Evolutionary conservation across 805 yeast genomes (phyloP), one percentile per base, ranked within the genome.

Genomic region (Pichia manshurica): DNA sequence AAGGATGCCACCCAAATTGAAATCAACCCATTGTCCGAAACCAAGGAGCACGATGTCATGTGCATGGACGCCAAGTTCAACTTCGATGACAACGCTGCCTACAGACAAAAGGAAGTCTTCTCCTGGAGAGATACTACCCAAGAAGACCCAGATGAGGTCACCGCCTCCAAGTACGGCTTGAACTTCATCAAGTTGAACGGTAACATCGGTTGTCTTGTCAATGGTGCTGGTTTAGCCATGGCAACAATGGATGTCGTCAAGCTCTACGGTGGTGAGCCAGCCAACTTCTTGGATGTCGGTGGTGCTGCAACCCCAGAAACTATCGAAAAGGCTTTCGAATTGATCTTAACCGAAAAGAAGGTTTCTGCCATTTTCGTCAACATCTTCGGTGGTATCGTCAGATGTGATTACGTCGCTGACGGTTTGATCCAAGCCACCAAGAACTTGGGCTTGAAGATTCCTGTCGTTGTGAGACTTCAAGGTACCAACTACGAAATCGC

Each of bases 191-290:
- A 93, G 76, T 82, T 93, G 66, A 95, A 91, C 66, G 99, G 99
- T 72, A 87, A 89, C 78, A 91, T 93, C 65, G 99, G 99, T 62
- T 91, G 96, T 77, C 78, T 93, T 54, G 99, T 93, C 68, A 93
- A 93, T 72, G 99, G 99, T 77, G 99, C 99, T 50, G 99, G 99
- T 71, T 80, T 93, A 67, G 99, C 99, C 63, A 93, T 93, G 99
- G 99, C 99, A 61, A 93, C 99, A 57, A 90, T 93, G 97, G 99
- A 93, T 72, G 95, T 95, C 68, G 88, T 93, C 76, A 89, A 93
- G 75, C 81, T 93, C 62, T 87, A 89, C 75, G 97, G 98, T 64
- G 99, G 99, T 70, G 86, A 81, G 59, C 99, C 99, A 62, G 99
- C 99, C 57, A 93, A 93, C 79, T 93, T 93, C 81, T 81, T 93